Percentiles rank a stretch among this genome's conserved stretches.
Evolutionary conservation across 1,139 yeast species (phyloP).

Genomic region (Schwanniomyces etchellsii): DNA sequence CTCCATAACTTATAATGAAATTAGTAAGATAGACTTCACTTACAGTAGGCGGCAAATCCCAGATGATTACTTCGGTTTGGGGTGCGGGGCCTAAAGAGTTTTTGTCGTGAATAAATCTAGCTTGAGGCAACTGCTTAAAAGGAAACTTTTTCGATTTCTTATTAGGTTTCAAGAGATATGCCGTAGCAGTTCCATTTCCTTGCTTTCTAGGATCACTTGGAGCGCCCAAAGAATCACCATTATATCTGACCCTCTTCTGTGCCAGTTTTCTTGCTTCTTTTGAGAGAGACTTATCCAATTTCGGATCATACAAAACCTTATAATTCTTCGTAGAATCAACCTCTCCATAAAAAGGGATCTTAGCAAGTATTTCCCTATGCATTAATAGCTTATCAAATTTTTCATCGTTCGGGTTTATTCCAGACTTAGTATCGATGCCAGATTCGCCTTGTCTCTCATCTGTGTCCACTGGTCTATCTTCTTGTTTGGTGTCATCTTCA

Average conservation of each 20-base stretch:
- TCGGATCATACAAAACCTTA: constrained; percentile 57
- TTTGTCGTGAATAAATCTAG: constrained; percentile 56
- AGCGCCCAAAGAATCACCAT: constrained; percentile 21
- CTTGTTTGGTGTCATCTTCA: background rate
- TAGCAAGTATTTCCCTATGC: constrained; percentile 19
- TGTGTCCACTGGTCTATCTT: background rate
- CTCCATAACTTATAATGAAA: constrained; percentile 57
- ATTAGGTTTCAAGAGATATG: constrained; percentile 37
- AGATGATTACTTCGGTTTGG: constrained; percentile 60
- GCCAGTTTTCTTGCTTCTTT: constrained; percentile 32
- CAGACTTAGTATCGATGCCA: constrained; percentile 31
- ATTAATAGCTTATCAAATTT: constrained; percentile 26
- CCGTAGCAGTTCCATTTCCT: constrained; percentile 16
- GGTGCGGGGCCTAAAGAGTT: constrained; percentile 78
- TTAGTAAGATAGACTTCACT: constrained; percentile 47
- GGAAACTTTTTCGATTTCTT: constrained; percentile 40
- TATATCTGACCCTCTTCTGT: constrained; percentile 31
- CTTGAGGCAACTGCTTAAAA: constrained; percentile 44
- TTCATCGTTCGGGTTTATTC: constrained; percentile 27
- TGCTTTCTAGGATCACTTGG: constrained; percentile 30
- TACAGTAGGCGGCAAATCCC: constrained; percentile 51
- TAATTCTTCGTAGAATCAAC: constrained; percentile 27
- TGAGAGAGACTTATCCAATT: constrained; percentile 23
- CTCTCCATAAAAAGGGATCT: constrained; percentile 9
- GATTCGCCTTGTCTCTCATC: background rate